Evolutionary conservation across 441 rosid genomes (phyloP).

Genomic region (Populus tomentosa): DNA sequence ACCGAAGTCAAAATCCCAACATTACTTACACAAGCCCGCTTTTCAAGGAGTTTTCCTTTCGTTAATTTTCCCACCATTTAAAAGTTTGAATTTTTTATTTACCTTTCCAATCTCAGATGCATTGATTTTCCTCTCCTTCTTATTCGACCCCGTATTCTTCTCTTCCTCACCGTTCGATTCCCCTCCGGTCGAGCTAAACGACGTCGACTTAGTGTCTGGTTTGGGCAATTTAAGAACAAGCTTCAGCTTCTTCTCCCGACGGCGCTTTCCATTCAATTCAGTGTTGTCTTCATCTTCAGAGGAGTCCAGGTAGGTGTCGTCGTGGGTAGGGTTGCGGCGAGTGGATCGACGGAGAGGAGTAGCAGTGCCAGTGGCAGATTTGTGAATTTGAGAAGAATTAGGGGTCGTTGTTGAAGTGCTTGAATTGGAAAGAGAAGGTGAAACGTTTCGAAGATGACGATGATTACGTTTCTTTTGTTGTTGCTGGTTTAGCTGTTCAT

Average conservation of each 20-base stretch:
- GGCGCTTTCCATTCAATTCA: conserved; percentile 22
- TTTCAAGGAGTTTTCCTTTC: too few species aligned
- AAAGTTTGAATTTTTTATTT: background rate
- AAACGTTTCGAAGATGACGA: conserved; percentile 1
- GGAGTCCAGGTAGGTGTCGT: conserved; percentile 8
- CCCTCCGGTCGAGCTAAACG: conserved; percentile 25
- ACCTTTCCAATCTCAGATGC: conserved; percentile 52
- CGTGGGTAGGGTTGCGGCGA: conserved; percentile 41
- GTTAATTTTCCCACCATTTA: too few species aligned
- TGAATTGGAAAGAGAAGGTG: conserved; percentile 9
- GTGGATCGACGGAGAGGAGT: conserved; percentile 51
- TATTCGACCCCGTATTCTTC: conserved; percentile 16
- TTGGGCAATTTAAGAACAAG: conserved; percentile 41
- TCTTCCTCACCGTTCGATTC: conserved; percentile 30
- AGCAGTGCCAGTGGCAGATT: conserved; percentile 31
- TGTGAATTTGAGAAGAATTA: conserved; percentile 28
- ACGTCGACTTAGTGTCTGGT: conserved; percentile 20
- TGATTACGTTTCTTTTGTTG: background rate
- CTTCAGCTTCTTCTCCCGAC: conserved; percentile 54
- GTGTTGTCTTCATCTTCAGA: conserved; percentile 7
- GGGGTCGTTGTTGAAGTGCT: conserved; percentile 16
- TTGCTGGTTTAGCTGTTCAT: conserved; percentile 33
- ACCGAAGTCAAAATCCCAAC: too few species aligned
- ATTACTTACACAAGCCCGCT: too few species aligned
- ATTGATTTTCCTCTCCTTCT: conserved; percentile 46